A percentile compares a stretch with the other conserved stretches of the same genome.
phyloP scores from a whole-genome alignment of 2,329 filamentous ascomycete genomes.

The Bretziella fagacearum region DNA sequence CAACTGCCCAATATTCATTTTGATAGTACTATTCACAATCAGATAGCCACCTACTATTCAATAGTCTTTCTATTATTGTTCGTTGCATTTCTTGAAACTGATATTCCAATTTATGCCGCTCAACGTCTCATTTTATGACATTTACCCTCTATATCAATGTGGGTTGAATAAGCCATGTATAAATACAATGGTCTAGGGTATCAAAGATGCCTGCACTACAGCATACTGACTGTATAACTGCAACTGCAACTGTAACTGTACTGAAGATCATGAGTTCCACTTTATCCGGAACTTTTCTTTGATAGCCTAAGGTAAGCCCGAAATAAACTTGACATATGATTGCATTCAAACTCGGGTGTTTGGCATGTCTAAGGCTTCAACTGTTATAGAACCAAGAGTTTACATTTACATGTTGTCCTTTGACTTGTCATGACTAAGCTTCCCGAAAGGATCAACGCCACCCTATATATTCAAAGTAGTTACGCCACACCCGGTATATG shows the following conservation, averaged over 20 bases:
- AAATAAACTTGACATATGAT: neutral
- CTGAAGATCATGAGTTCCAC: neutral
- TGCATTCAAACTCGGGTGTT: neutral
- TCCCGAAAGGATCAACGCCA: neutral
- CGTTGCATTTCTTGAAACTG: no score
- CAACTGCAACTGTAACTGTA: no score
- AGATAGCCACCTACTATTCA: no score
- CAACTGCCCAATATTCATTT: no score
- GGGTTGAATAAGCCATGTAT: neutral
- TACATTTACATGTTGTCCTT: neutral
- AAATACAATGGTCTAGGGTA: neutral
- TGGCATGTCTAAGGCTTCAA: neutral
- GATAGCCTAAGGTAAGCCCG: neutral
- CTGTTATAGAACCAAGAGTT: neutral
- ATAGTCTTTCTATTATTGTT: no score
- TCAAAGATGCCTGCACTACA: no score
- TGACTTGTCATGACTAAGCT: neutral
- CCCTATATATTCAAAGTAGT: neutral
- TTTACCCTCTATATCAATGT: neutral
- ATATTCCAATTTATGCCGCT: neutral
- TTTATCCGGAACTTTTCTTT: neutral
- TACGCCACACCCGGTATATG: neutral
- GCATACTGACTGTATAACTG: no score
- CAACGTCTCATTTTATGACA: neutral
- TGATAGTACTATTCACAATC: no score